These are phyloP conservation scores for Salvia rosmarinus DNA, from an alignment of 257 asterid species.

Conservation along the genomic window DNA sequence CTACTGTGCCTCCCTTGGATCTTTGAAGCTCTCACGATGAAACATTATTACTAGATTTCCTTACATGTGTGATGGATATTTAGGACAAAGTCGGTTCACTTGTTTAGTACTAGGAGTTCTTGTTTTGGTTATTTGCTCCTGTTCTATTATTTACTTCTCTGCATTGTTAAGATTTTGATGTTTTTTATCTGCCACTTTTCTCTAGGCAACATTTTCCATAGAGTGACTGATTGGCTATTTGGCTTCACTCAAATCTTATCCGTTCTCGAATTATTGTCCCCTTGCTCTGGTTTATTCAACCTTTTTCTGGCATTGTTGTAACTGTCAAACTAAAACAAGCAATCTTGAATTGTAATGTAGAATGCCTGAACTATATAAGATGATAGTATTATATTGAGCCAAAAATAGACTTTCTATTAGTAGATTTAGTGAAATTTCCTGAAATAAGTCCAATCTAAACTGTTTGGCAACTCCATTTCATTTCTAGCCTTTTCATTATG, in stretches of 20 bases:
- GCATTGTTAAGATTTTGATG: background rate
- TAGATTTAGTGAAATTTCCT: background rate
- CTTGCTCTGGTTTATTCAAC: background rate
- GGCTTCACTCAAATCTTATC: conserved; percentile 35
- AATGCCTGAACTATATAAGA: background rate
- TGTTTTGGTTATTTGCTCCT: background rate
- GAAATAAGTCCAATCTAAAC: background rate
- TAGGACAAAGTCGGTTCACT: background rate
- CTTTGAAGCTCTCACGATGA: background rate
- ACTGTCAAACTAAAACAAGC: background rate
- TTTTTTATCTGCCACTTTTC: background rate
- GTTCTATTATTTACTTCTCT: background rate
- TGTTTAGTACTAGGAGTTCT: background rate
- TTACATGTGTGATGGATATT: conserved; percentile 10
- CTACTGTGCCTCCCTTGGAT: background rate
- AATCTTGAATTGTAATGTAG: background rate
- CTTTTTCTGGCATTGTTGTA: background rate
- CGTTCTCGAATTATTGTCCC: background rate
- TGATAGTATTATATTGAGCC: background rate
- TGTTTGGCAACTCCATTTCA: no score
- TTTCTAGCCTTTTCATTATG: no score
- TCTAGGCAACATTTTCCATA: conserved; percentile 26
- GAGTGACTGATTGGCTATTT: conserved; percentile 25
- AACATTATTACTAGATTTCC: conserved; percentile 5
- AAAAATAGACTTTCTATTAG: conserved; percentile 4